Conservation (phyloP, 495 filamentous ascomycete genomes). For the Penicillium manginii region DNA sequence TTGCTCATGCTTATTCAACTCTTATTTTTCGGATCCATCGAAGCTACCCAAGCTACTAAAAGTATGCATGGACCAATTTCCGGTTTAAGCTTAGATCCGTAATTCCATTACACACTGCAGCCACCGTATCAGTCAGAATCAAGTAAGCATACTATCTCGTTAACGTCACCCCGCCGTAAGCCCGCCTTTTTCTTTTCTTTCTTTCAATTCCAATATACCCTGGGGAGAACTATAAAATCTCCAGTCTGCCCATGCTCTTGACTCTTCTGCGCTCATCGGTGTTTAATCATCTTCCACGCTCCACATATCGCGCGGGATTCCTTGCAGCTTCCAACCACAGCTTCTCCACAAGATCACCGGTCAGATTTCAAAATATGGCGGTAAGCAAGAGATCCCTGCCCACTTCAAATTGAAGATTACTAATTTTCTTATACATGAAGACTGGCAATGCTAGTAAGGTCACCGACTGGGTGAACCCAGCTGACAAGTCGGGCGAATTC, state of each 20-base stretch:
- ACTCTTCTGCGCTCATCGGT: conserved; percentile 27
- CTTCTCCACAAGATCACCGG: conserved; percentile 26
- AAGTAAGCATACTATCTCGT: conserved; percentile 26
- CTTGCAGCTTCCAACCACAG: conserved; percentile 22
- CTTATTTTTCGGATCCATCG: background rate
- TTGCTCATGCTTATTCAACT: conserved; percentile 6
- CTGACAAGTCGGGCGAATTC: conserved; percentile 84
- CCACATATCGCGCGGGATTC: conserved; percentile 19
- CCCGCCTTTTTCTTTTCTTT: conserved; percentile 7
- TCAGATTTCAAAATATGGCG: conserved; percentile 41
- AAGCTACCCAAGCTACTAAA: too few relatives aligned
- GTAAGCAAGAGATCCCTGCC: conserved; percentile 26
- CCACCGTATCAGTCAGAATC: conserved; percentile 23
- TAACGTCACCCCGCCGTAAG: conserved; percentile 8
- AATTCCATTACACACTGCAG: background rate
- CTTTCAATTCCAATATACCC: background rate
- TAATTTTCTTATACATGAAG: conserved; percentile 20
- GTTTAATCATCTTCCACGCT: conserved; percentile 25
- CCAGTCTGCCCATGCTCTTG: conserved; percentile 34
- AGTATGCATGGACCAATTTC: conserved; percentile 8
- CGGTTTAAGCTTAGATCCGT: conserved; percentile 7
- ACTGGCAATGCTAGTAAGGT: conserved; percentile 54
- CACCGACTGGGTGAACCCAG: conserved; percentile 79
- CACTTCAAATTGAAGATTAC: background rate
- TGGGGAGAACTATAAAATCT: conserved; percentile 14